These are phyloP conservation scores for Quercus phellos DNA, from an alignment of 331 rosid species.

Conservation along the genomic window DNA sequence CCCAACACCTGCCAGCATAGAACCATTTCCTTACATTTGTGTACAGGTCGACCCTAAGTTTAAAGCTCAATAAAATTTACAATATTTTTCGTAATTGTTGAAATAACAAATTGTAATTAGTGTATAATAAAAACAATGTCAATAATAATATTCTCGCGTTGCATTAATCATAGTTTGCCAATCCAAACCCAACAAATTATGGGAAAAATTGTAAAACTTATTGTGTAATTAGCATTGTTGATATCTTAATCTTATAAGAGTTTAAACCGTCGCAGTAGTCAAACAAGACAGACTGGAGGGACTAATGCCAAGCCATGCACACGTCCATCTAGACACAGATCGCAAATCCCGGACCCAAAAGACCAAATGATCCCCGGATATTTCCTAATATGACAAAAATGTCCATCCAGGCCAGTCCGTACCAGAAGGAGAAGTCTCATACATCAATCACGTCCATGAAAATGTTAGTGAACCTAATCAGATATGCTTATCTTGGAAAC, in stretches of 20 bases:
- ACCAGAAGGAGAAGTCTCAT: not conserved
- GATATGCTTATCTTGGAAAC: not conserved
- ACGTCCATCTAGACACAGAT: slow-evolving; percentile 46
- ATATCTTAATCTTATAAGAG: too few relatives aligned
- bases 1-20: slow-evolving; percentile 36
- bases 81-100: too few relatives aligned
- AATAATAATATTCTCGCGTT: too few relatives aligned
- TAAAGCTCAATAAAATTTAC: too few relatives aligned
- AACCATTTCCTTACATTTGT: slow-evolving; percentile 13
- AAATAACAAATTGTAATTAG: too few relatives aligned
- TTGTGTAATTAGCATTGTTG: too few relatives aligned
- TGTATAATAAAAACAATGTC: too few relatives aligned
- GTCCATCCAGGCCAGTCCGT: not conserved
- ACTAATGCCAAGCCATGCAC: slow-evolving; percentile 57
- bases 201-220: too few relatives aligned
- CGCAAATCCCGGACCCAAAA: not conserved
- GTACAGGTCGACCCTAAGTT: not conserved
- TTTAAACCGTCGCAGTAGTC: not conserved
- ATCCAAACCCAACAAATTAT: too few relatives aligned
- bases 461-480: not conserved
- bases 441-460: not conserved
- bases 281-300: not conserved
- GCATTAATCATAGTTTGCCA: too few relatives aligned
- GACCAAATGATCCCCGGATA: not conserved
- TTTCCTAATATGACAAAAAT: not conserved